Base-by-base conservation (phyloP, 108 stramenopile species). In the Cylindrotheca closterium region DNA sequence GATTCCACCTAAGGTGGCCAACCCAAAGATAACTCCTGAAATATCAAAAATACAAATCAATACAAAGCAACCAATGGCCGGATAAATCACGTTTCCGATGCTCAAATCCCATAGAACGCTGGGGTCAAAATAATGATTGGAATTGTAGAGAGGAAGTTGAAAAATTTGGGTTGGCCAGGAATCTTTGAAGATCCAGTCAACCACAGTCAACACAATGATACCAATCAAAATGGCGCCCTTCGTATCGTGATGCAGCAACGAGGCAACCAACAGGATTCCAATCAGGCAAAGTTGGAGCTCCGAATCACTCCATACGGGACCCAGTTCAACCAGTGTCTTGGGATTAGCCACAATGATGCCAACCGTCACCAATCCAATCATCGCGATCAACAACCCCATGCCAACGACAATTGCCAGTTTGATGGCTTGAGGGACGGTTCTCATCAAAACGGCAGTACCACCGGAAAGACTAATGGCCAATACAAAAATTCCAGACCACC, bases 21-120 rank as follows among this genome's bases (percentile, higher is more conserved):
- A 57, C 17, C 85, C 85, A 62, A 78, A 86, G 61, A 82, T 78
- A 45, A 86, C 85, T 19, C 85, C 81, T 1, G 78, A 79, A 30
- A 86, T 75, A 54, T 86, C 81, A 53, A 86, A 81, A 34, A 86
- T 58, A 24, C 77, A 78, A 55, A 82, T 79, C 54, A 83, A 72
- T 17, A 80, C 51, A 64, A 85, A 82, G 17, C 78, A 74, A 21
- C 63, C 56, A 7, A 83, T 42, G 4, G 77, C 75, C 28, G 74
- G 70, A 12, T 62, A 51, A 10, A 82, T 52, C 1, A 65, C 52
- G 24, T 45, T 3, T n/a, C 60, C 66, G 28, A 58, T 60, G 0
- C 68, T 58, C 7, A 60, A 30, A 30, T 71, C 58, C 25, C 71
- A 63, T 5, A 75, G 30, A 31, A 61, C 71, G 24, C 50, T 45